A percentile compares a stretch with the other conserved stretches of the same genome.
These are phyloP conservation scores for Cytospora piceae DNA, from an alignment of 2,329 filamentous ascomycete genomes.

Conservation along the genomic window DNA sequence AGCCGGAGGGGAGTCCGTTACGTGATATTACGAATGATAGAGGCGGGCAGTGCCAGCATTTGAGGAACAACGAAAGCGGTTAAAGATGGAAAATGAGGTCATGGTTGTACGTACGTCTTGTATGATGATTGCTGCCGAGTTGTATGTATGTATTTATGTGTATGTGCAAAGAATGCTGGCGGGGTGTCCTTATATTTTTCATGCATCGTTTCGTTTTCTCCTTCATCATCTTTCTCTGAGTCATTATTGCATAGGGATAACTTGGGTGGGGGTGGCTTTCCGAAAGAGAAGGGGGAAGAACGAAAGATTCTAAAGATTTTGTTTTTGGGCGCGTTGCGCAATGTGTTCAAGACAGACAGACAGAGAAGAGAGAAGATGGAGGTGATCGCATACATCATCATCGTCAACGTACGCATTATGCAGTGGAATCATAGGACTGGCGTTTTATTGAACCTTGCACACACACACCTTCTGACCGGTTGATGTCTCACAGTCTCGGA, in stretches of 20 bases:
- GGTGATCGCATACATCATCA: conserved; percentile 20
- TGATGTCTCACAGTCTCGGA: not conserved
- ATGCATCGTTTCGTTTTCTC: not conserved
- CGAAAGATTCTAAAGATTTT: not conserved
- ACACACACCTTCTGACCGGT: not conserved
- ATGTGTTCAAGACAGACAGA: conserved; percentile 30
- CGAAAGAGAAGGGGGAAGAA: not conserved
- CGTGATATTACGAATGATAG: conserved; percentile 33
- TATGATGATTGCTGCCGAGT: conserved; percentile 17
- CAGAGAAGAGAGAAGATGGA: conserved; percentile 35
- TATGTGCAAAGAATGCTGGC: conserved; percentile 24
- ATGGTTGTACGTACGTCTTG: conserved; percentile 29
- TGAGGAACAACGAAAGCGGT: conserved; percentile 19
- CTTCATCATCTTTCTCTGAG: conserved; percentile 20
- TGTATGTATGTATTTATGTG: conserved; percentile 26
- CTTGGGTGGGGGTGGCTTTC: not conserved
- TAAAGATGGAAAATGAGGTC: conserved; percentile 28
- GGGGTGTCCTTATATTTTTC: conserved; percentile 5
- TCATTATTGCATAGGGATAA: conserved; percentile 31
- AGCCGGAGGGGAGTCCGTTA: conserved; percentile 24
- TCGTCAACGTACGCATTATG: not conserved
- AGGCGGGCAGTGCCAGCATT: conserved; percentile 25
- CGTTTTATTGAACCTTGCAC: not conserved
- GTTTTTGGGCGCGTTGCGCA: not conserved
- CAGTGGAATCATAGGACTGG: not conserved